Conservation (phyloP, 371 early-diverging fungal genomes). For the Circinella umbellata region DNA sequence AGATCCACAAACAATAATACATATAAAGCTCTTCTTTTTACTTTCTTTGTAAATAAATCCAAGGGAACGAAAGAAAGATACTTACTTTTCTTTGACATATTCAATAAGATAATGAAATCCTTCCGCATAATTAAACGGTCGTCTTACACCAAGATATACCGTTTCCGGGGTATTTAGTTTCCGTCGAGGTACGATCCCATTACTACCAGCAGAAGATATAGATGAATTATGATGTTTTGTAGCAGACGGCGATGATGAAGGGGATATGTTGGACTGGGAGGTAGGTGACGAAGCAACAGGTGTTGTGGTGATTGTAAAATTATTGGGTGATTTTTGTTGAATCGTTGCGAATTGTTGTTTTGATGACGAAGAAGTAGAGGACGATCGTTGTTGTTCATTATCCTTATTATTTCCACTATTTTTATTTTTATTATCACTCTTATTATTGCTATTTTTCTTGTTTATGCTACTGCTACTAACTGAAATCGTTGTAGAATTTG, state of each 20-base stretch:
- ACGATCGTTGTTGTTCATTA: neutral
- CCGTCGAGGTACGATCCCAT: slow-evolving; percentile 14
- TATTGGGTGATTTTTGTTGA: slow-evolving; percentile 7
- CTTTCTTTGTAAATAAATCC: neutral
- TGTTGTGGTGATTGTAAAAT: slow-evolving; percentile 1
- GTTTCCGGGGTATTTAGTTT: slow-evolving; percentile 22
- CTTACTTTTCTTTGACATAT: slow-evolving; percentile 76
- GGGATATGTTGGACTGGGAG: neutral
- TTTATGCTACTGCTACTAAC: neutral
- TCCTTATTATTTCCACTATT: slow-evolving; percentile 8
- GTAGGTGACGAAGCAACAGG: slow-evolving; percentile 3
- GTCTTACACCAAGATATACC: slow-evolving; percentile 21
- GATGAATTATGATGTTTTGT: slow-evolving; percentile 3
- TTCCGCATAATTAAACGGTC: slow-evolving; percentile 85
- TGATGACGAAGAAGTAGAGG: neutral
- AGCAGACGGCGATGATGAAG: slow-evolving; percentile 12
- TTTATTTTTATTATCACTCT: neutral
- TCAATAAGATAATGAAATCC: slow-evolving; percentile 88
- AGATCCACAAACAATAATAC: too few species aligned
- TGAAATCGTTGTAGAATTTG: neutral
- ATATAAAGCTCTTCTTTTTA: too few species aligned
- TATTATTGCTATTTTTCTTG: neutral
- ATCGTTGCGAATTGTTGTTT: slow-evolving; percentile 9
- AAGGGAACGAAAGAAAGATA: neutral
- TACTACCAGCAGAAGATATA: slow-evolving; percentile 10